phyloP scores from a whole-genome alignment of 768 basidiomycete species.

The Podaxis rugospora region DNA sequence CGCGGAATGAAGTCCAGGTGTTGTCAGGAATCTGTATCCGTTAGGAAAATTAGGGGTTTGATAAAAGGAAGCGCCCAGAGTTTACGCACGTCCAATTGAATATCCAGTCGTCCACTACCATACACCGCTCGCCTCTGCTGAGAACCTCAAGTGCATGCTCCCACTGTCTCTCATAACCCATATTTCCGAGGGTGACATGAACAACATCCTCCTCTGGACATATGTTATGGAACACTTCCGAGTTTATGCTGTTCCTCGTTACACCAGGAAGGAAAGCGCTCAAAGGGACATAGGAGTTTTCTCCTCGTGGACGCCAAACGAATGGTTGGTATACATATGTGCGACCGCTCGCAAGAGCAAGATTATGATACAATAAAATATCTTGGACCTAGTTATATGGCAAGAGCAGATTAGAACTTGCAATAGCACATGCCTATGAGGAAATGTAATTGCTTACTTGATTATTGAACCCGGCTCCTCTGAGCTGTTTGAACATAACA shows the following conservation, averaged over 20 bases:
- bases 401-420: background rate
- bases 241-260: constrained; percentile 32
- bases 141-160: constrained; percentile 29
- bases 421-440: background rate
- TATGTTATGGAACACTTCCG: constrained; percentile 31
- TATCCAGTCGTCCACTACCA: constrained; percentile 40
- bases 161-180: constrained; percentile 29
- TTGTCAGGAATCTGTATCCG: constrained; percentile 32
- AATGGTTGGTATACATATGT: constrained; percentile 42
- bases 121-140: constrained; percentile 30
- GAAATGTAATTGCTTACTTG: constrained; percentile 26
- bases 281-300: constrained; percentile 34
- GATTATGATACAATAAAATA: constrained; percentile 41
- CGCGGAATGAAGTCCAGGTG: constrained; percentile 30
- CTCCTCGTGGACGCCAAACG: constrained; percentile 40
- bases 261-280: constrained; percentile 39
- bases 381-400: constrained; percentile 33
- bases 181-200: constrained; percentile 26
- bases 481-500: constrained; percentile 40
- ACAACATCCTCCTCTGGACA: constrained; percentile 34
- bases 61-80: background rate
- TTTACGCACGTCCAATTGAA: constrained; percentile 37
- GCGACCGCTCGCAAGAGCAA: constrained; percentile 33
- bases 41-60: background rate
- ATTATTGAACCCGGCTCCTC: constrained; percentile 47